These are phyloP conservation scores for Penicillium sp. DNA, from an alignment of 2,329 filamentous ascomycete genomes.

Conservation along the genomic window DNA sequence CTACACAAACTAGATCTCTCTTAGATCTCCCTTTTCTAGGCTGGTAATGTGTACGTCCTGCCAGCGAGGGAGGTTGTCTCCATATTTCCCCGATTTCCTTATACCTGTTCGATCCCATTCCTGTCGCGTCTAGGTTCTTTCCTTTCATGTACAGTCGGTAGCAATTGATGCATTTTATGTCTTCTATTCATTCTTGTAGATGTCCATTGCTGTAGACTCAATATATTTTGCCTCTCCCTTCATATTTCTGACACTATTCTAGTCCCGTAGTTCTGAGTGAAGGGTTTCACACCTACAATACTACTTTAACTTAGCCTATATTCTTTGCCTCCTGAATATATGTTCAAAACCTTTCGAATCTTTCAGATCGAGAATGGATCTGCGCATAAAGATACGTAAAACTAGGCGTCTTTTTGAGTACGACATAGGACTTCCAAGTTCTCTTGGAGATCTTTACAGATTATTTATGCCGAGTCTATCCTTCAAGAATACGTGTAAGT, in stretches of 20 bases:
- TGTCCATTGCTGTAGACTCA: not conserved
- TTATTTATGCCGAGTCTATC: too few species aligned
- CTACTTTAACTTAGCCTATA: too few species aligned
- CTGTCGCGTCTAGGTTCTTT: constrained; percentile 28
- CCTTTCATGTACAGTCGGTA: constrained; percentile 30
- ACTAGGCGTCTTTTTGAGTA: too few species aligned
- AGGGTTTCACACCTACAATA: too few species aligned
- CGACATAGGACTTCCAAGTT: too few species aligned
- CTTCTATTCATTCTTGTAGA: not conserved
- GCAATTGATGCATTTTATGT: constrained; percentile 31
- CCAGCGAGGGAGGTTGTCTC: constrained; percentile 20
- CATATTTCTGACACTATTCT: not conserved
- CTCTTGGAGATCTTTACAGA: too few species aligned
- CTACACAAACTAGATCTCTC: constrained; percentile 19
- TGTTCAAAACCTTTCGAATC: too few species aligned
- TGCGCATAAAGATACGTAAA: too few species aligned
- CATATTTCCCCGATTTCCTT: constrained; percentile 20
- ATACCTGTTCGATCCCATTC: constrained; percentile 24
- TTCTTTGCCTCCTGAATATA: too few species aligned
- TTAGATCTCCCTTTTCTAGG: constrained; percentile 12
- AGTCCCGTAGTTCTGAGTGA: not conserved
- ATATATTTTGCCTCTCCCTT: too few species aligned
- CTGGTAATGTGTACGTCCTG: constrained; percentile 16
- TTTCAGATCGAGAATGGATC: too few species aligned
- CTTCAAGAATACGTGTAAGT: too few species aligned